These are phyloP conservation scores for Debaryomycetaceae sp. DNA, from an alignment of 1,139 yeast genomes.

Conservation along the genomic window DNA sequence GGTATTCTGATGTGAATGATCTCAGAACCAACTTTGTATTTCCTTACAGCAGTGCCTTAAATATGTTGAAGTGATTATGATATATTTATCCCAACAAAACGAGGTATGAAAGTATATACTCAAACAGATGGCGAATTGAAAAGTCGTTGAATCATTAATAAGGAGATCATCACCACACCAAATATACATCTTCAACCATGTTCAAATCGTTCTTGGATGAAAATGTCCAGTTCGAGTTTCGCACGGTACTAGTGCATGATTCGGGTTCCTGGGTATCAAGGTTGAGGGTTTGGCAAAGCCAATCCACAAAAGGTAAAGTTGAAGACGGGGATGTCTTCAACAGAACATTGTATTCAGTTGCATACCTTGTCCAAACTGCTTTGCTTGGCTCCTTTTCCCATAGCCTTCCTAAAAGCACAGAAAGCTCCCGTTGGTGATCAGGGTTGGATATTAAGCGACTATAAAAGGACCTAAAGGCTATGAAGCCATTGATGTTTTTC, in stretches of 20 bases:
- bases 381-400: slow-evolving; percentile 27
- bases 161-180: neutral
- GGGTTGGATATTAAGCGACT: slow-evolving; percentile 21
- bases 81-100: neutral
- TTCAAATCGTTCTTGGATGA: slow-evolving; percentile 6
- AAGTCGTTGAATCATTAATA: neutral
- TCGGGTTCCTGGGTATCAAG: slow-evolving; percentile 1
- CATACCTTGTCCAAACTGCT: slow-evolving; percentile 28
- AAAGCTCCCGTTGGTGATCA: slow-evolving; percentile 20
- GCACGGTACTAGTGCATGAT: slow-evolving; percentile 5
- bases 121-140: neutral
- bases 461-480: slow-evolving; percentile 36
- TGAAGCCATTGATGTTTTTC: slow-evolving; percentile 26
- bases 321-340: slow-evolving; percentile 3
- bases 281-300: slow-evolving; percentile 14
- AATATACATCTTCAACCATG: slow-evolving; percentile 10
- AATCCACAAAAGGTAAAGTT: slow-evolving; percentile 16
- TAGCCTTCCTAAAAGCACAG: slow-evolving; percentile 21
- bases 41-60: neutral
- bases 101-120: neutral
- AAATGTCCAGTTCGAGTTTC: slow-evolving; percentile 8
- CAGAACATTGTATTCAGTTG: slow-evolving; percentile 23
- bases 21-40: no score
- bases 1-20: no score
- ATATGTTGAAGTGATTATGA: neutral